These are phyloP conservation scores for Fusarium albosuccineum DNA, from an alignment of 2,329 filamentous ascomycete genomes.

Conservation along the genomic window DNA sequence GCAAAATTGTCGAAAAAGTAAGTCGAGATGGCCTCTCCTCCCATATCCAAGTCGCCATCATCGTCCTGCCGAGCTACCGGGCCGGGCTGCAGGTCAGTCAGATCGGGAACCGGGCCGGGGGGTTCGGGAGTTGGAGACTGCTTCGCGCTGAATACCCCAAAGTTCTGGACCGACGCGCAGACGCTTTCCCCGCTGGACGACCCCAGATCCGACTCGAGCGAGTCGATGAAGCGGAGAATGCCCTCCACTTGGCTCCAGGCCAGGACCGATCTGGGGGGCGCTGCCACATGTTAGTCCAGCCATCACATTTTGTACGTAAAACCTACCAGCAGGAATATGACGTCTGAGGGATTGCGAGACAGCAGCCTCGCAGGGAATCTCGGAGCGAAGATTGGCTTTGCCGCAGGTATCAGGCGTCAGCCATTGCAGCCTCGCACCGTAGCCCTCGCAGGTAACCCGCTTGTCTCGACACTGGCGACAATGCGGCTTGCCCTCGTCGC, in stretches of 20 bases:
- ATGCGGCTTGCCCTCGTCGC: conserved; percentile 52
- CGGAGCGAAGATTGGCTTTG: not conserved
- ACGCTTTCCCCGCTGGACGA: conserved; percentile 1
- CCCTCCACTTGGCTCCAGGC: conserved; percentile 26
- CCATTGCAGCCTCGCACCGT: conserved; percentile 49
- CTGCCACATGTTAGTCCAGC: conserved; percentile 4
- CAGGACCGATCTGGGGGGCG: conserved; percentile 16
- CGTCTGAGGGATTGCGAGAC: not conserved
- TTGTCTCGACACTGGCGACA: conserved; percentile 51
- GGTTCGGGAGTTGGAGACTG: not conserved
- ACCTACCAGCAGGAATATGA: conserved; percentile 29
- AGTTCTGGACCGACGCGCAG: conserved; percentile 21
- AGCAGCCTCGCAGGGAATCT: not conserved
- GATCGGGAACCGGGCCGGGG: not conserved
- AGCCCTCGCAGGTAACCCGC: conserved; percentile 49
- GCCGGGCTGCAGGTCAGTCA: not conserved
- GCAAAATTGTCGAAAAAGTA: conserved; percentile 7
- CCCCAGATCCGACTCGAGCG: conserved; percentile 6
- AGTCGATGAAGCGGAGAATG: conserved; percentile 28
- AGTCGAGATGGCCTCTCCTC: not conserved
- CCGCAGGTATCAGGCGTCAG: not conserved
- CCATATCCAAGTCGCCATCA: not conserved
- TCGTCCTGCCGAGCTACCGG: not conserved
- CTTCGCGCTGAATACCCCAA: conserved; percentile 24
- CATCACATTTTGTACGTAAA: not conserved